Percentiles rank a stretch among this genome's conserved stretches.
Conservation (phyloP, 2,329 filamentous ascomycete species). For the Hymenoscyphus albidus region DNA sequence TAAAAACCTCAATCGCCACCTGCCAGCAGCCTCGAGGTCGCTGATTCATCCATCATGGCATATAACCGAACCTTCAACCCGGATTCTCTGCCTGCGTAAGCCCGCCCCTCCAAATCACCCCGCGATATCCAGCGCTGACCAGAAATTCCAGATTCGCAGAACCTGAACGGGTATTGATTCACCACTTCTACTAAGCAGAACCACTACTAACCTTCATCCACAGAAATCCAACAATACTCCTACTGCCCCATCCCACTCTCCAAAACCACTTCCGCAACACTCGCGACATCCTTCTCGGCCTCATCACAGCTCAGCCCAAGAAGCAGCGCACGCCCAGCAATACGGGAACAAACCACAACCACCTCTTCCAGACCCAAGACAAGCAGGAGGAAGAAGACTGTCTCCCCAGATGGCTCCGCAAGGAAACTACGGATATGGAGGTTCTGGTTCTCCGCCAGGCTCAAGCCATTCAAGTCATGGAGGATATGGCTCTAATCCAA, state of each 20-base stretch:
- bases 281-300: conserved; percentile 35
- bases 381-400: conserved; percentile 16
- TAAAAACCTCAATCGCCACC: background rate
- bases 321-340: conserved; percentile 24
- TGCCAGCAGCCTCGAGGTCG: background rate
- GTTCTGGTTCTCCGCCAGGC: conserved; percentile 34
- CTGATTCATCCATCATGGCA: conserved; percentile 60
- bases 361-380: conserved; percentile 19
- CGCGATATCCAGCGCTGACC: conserved; percentile 2
- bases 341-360: conserved; percentile 32
- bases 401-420: conserved; percentile 30
- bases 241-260: conserved; percentile 22
- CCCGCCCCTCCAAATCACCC: conserved; percentile 12
- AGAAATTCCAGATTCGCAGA: conserved; percentile 45
- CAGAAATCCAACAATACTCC: conserved; percentile 10
- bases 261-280: conserved; percentile 40
- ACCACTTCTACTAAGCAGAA: conserved; percentile 5
- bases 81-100: conserved; percentile 88
- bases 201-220: conserved; percentile 9
- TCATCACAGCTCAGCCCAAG: conserved; percentile 24
- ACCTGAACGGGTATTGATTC: conserved; percentile 41
- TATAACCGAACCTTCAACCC: conserved; percentile 93
- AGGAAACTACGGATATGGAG: conserved; percentile 27
- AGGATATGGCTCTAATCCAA: conserved; percentile 3
- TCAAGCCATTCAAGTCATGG: conserved; percentile 24